phyloP scores from a whole-genome alignment of 2,329 filamentous ascomycete species.

The Zymoseptoria ardabiliae region DNA sequence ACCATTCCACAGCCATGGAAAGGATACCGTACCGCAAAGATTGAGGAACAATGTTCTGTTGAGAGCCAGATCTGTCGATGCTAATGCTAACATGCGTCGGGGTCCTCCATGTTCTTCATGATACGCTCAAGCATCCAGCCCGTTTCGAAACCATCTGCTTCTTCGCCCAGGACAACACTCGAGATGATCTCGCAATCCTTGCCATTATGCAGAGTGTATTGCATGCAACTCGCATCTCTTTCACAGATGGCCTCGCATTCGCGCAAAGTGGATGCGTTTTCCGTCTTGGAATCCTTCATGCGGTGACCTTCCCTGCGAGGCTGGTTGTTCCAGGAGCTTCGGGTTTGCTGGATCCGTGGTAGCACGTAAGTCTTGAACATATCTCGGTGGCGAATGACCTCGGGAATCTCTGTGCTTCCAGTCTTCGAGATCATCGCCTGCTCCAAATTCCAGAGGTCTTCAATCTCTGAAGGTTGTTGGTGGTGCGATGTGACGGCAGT shows the following conservation, averaged over 20 bases:
- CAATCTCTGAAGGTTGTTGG: conserved; percentile 14
- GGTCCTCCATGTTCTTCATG: neutral
- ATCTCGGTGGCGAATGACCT: conserved; percentile 17
- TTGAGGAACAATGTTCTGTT: neutral
- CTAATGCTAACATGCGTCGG: neutral
- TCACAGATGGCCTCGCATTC: conserved; percentile 17
- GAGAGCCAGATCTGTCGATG: neutral
- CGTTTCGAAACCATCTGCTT: conserved; percentile 13
- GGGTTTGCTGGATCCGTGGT: conserved; percentile 13
- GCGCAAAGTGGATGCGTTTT: conserved; percentile 7
- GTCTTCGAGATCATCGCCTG: conserved; percentile 16
- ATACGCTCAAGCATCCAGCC: conserved; percentile 20
- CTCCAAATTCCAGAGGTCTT: conserved; percentile 20
- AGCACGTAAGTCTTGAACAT: conserved; percentile 18
- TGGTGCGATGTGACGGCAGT: conserved; percentile 23
- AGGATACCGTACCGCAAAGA: too few species aligned
- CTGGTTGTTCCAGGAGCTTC: conserved; percentile 21
- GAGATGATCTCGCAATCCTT: conserved; percentile 9
- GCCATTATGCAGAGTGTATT: conserved; percentile 14
- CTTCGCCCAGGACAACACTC: conserved; percentile 15
- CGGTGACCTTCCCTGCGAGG: conserved; percentile 11
- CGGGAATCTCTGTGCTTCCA: conserved; percentile 5
- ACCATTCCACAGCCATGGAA: too few species aligned
- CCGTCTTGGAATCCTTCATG: neutral
- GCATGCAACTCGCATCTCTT: conserved; percentile 12